phyloP scores from a whole-genome alignment of 371 early-diverging fungal species.

The Mucor piriformis region DNA sequence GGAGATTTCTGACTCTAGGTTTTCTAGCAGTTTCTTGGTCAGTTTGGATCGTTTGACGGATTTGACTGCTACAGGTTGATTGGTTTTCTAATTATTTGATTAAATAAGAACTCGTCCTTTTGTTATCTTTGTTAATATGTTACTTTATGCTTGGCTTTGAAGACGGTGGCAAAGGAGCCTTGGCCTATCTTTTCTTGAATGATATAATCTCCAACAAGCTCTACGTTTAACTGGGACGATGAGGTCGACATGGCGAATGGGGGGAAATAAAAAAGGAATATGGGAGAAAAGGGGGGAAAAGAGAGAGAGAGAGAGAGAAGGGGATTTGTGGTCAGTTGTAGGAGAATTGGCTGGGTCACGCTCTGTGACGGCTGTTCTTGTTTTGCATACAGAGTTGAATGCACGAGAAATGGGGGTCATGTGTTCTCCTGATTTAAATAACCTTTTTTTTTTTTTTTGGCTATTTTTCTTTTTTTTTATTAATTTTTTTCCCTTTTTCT shows the following conservation, averaged over 20 bases:
- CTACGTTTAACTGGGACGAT: not conserved
- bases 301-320: not conserved
- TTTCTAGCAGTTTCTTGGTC: constrained; percentile 86
- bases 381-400: not conserved
- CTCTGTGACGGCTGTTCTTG: not conserved
- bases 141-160: constrained; percentile 78
- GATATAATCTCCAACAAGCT: constrained; percentile 64
- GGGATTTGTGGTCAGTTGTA: no score
- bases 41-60: constrained; percentile 84
- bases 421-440: constrained; percentile 2
- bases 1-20: constrained; percentile 90
- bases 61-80: constrained; percentile 84
- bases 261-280: not conserved
- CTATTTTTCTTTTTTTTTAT: not conserved
- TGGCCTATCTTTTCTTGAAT: constrained; percentile 82
- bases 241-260: not conserved
- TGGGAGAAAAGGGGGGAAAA: not conserved
- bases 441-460: constrained; percentile 14
- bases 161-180: constrained; percentile 96
- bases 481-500: constrained; percentile 1
- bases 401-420: constrained; percentile 5
- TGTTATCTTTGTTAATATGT: constrained; percentile 8
- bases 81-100: constrained; percentile 58
- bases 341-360: not conserved
- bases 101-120: not conserved